Evolutionary conservation across 2,329 filamentous ascomycete genomes (phyloP).

Genomic region (Xylariaceae sp.): DNA sequence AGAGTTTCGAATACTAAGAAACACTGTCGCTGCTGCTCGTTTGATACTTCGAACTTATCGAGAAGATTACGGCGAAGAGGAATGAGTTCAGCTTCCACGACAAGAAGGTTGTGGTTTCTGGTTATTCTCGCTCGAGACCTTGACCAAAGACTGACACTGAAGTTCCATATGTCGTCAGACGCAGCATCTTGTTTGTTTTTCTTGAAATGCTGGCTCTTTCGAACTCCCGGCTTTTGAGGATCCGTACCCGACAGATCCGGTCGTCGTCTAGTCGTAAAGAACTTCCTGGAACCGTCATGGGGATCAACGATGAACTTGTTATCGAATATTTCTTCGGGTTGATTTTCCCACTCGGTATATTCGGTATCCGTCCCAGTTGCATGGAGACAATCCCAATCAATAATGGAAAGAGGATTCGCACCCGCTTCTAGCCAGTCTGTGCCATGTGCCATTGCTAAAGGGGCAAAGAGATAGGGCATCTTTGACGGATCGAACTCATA

Average conservation of each 20-base stretch:
- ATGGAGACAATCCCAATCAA: conserved; percentile 62
- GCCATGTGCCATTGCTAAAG: conserved; percentile 37
- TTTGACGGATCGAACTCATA: conserved; percentile 62
- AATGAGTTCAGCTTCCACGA: conserved; percentile 71
- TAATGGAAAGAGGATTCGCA: conserved; percentile 28
- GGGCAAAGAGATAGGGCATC: conserved; percentile 82
- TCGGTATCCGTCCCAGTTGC: conserved; percentile 32
- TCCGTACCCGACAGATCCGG: conserved; percentile 60
- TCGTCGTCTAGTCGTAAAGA: conserved; percentile 52
- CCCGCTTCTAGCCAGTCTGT: conserved; percentile 19
- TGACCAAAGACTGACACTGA: conserved; percentile 72
- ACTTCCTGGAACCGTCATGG: conserved; percentile 60
- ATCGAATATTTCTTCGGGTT: conserved; percentile 46
- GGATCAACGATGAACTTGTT: conserved; percentile 55
- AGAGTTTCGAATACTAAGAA: conserved; percentile 76
- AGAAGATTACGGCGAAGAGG: conserved; percentile 79
- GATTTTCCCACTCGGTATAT: conserved; percentile 38
- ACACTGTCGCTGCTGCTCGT: conserved; percentile 46
- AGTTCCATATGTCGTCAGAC: conserved; percentile 68
- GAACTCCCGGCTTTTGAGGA: conserved; percentile 56
- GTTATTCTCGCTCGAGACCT: conserved; percentile 49
- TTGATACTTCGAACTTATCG: conserved; percentile 59
- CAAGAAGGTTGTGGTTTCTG: conserved; percentile 71
- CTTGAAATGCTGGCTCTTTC: conserved; percentile 42
- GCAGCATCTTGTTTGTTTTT: conserved; percentile 34